Conservation (phyloP, 2,329 filamentous ascomycete species). For the Thermothelomyces thermophilus region DNA sequence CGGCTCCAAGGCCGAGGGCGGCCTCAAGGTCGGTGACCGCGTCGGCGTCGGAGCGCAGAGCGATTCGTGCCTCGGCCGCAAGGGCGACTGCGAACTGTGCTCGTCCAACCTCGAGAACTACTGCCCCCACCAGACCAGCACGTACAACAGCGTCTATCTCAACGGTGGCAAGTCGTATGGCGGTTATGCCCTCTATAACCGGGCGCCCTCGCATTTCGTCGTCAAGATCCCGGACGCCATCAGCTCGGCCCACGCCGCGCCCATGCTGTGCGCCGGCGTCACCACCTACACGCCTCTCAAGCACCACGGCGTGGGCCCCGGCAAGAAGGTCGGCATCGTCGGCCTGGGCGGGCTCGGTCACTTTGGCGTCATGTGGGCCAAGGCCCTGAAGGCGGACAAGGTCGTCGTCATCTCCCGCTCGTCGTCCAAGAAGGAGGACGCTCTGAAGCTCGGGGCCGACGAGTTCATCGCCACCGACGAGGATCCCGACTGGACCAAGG, state of each 20-base stretch:
- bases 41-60: constrained; percentile 58
- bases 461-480: constrained; percentile 40
- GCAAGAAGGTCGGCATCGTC: constrained; percentile 61
- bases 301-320: constrained; percentile 58
- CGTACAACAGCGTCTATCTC: constrained; percentile 47
- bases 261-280: constrained; percentile 65
- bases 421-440: constrained; percentile 47
- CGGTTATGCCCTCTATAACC: constrained; percentile 38
- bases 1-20: constrained; percentile 39
- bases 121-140: constrained; percentile 39
- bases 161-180: constrained; percentile 55
- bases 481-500: constrained; percentile 48
- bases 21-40: constrained; percentile 53
- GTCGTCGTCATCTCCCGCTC: constrained; percentile 54
- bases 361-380: constrained; percentile 62
- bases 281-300: constrained; percentile 59
- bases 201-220: constrained; percentile 39
- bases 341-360: constrained; percentile 65
- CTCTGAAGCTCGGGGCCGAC: constrained; percentile 51
- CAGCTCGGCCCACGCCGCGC: constrained; percentile 40
- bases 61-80: constrained; percentile 42
- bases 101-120: constrained; percentile 32
- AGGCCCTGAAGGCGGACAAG: constrained; percentile 56
- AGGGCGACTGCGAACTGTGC: constrained; percentile 36
- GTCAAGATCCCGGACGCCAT: constrained; percentile 40